Evolutionary conservation across 2,329 filamentous ascomycete genomes (phyloP).

Genomic region (Diaporthe sp.): DNA sequence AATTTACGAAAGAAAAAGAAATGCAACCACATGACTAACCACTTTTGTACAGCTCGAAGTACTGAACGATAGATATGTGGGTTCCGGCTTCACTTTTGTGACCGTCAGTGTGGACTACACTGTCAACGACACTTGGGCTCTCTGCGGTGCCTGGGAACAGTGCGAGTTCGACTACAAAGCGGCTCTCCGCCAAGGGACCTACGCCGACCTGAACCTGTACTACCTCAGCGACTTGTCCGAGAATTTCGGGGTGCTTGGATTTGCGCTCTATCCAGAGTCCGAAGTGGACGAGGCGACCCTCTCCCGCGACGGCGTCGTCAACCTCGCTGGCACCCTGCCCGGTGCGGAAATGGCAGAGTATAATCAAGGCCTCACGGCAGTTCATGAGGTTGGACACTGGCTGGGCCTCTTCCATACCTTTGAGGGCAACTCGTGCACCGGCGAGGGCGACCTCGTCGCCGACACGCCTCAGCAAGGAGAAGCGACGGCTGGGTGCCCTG

Average conservation of each 20-base stretch:
- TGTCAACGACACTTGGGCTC: conserved; percentile 1
- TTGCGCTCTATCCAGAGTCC: neutral
- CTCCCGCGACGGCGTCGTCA: conserved; percentile 8
- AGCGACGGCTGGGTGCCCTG: neutral
- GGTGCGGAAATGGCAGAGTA: neutral
- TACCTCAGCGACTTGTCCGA: conserved; percentile 14
- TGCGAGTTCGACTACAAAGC: conserved; percentile 9
- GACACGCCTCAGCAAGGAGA: conserved; percentile 9
- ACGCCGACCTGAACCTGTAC: conserved; percentile 17
- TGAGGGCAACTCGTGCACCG: neutral
- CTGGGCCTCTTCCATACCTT: conserved; percentile 11
- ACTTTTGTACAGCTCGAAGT: neutral
- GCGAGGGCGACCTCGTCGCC: conserved; percentile 3
- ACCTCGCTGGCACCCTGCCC: conserved; percentile 4
- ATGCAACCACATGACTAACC: neutral
- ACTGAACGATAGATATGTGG: neutral
- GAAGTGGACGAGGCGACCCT: conserved; percentile 10
- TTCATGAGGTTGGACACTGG: conserved; percentile 21
- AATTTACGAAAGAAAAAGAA: neutral
- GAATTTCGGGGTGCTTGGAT: neutral
- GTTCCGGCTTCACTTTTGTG: conserved; percentile 6
- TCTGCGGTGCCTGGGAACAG: neutral
- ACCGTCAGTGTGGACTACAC: conserved; percentile 10
- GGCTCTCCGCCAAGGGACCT: conserved; percentile 10
- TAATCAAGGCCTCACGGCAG: neutral